phyloP scores from a whole-genome alignment of 169 alveolate species.

The Pseudocohnilembus persalinus region DNA sequence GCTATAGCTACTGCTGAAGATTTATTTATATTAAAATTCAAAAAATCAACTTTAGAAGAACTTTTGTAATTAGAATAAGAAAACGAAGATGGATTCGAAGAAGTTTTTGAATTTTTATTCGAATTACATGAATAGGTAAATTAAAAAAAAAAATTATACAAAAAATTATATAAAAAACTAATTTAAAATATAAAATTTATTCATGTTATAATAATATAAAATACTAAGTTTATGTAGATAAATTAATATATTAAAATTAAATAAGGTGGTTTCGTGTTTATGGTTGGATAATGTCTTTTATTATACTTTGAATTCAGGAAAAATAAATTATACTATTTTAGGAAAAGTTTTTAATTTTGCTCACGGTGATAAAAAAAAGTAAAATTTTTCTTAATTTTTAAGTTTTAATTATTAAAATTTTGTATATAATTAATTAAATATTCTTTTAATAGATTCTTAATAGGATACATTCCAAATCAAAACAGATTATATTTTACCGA shows the following conservation, averaged over 20 bases:
- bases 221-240: too few species aligned
- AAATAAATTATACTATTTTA: slow-evolving; percentile 59
- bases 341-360: slow-evolving; percentile 61
- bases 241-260: too few species aligned
- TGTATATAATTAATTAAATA: slow-evolving; percentile 21
- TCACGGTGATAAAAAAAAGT: slow-evolving; percentile 69
- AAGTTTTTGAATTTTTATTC: slow-evolving; percentile 84
- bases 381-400: too few species aligned
- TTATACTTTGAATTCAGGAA: slow-evolving; percentile 55
- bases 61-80: slow-evolving; percentile 42
- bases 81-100: slow-evolving; percentile 85
- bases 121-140: slow-evolving; percentile 75
- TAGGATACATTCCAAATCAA: slow-evolving; percentile 65
- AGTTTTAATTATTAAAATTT: slow-evolving; percentile 11
- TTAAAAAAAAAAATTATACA: too few species aligned
- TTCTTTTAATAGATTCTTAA: slow-evolving; percentile 28
- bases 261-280: slow-evolving; percentile 55
- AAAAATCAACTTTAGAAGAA: slow-evolving; percentile 71
- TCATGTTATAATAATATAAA: too few species aligned
- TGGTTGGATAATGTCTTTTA: slow-evolving; percentile 72
- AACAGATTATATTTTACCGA: slow-evolving; percentile 68
- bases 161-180: too few species aligned
- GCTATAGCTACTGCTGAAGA: slow-evolving; percentile 83
- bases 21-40: slow-evolving; percentile 79
- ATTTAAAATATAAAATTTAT: too few species aligned